Conservation (phyloP, 1,284 basidiomycete genomes). For the Inonotus obliquus region DNA sequence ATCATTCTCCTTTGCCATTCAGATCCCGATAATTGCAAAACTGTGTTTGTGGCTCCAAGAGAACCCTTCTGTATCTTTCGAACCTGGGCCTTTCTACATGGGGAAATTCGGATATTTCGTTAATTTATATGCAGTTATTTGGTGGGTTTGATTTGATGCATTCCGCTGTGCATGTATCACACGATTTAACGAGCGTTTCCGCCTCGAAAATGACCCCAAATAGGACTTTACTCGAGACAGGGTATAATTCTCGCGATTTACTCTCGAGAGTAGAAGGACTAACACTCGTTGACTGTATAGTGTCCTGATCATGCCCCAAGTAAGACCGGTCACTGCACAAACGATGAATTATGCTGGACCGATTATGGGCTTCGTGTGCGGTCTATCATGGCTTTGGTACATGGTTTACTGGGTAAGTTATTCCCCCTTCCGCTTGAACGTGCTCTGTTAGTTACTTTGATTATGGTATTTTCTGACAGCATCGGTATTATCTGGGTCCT, state of each 20-base stretch:
- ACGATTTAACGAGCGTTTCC: background rate
- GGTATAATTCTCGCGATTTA: slow-evolving; percentile 9
- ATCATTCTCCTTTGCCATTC: background rate
- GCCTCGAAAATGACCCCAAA: background rate
- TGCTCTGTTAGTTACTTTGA: background rate
- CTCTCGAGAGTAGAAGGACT: background rate
- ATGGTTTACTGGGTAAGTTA: slow-evolving; percentile 21
- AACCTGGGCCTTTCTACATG: slow-evolving; percentile 22
- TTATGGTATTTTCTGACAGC: slow-evolving; percentile 4
- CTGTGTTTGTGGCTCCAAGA: slow-evolving; percentile 17
- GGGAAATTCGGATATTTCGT: slow-evolving; percentile 21
- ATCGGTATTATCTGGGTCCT: slow-evolving; percentile 18
- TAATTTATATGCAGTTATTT: slow-evolving; percentile 22
- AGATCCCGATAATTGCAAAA: slow-evolving; percentile 22
- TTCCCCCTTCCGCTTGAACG: background rate
- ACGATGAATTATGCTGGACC: slow-evolving; percentile 25
- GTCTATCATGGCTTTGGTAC: slow-evolving; percentile 22
- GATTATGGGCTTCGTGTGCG: slow-evolving; percentile 22
- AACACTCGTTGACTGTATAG: slow-evolving; percentile 1
- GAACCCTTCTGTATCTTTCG: slow-evolving; percentile 15
- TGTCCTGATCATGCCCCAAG: slow-evolving; percentile 24
- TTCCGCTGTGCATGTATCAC: background rate
- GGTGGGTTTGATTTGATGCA: slow-evolving; percentile 11
- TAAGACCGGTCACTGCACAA: slow-evolving; percentile 20
- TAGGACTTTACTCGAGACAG: slow-evolving; percentile 23